Evolutionary conservation across 805 yeast genomes (phyloP).

Genomic region (Kodamaea nitidulidarum): DNA sequence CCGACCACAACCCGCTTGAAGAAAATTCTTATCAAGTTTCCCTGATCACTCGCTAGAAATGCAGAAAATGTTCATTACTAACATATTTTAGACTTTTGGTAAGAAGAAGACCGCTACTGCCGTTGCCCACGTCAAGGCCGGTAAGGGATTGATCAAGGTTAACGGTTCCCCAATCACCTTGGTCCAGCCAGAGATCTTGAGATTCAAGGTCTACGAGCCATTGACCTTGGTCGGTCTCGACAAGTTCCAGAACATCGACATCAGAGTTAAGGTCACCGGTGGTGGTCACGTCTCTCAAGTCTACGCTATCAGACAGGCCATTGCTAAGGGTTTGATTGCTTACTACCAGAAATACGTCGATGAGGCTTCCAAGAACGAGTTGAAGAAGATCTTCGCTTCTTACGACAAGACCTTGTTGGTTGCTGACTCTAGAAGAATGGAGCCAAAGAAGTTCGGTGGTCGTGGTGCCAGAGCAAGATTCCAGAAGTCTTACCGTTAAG

Average conservation of each 20-base stretch:
- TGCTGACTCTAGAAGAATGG: conserved; percentile 99
- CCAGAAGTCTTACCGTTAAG: conserved; percentile 99
- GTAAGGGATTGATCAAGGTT: conserved; percentile 98
- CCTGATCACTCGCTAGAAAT: not conserved
- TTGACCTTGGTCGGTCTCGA: conserved; percentile 96
- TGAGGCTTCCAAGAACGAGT: conserved; percentile 99
- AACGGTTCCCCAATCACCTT: conserved; percentile 99
- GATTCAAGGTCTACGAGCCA: conserved; percentile 99
- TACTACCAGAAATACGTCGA: conserved; percentile 99
- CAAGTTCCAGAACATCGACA: conserved; percentile 97
- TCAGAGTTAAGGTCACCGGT: conserved; percentile 98
- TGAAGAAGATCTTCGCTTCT: conserved; percentile 94
- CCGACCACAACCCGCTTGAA: not conserved
- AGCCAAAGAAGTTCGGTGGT: conserved; percentile 99
- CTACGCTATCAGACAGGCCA: conserved; percentile 99
- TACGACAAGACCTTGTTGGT: conserved; percentile 99
- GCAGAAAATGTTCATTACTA: conserved; percentile 12
- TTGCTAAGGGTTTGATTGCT: conserved; percentile 99
- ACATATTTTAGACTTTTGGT: conserved; percentile 88
- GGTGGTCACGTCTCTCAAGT: conserved; percentile 99
- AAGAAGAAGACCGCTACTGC: conserved; percentile 99
- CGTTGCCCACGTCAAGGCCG: conserved; percentile 99
- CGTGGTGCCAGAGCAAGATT: conserved; percentile 99
- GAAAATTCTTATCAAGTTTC: not conserved
- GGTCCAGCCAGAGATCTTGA: conserved; percentile 97